Evolutionary conservation across 2,329 filamentous ascomycete genomes (phyloP).

Genomic region (Esteya vermicola): DNA sequence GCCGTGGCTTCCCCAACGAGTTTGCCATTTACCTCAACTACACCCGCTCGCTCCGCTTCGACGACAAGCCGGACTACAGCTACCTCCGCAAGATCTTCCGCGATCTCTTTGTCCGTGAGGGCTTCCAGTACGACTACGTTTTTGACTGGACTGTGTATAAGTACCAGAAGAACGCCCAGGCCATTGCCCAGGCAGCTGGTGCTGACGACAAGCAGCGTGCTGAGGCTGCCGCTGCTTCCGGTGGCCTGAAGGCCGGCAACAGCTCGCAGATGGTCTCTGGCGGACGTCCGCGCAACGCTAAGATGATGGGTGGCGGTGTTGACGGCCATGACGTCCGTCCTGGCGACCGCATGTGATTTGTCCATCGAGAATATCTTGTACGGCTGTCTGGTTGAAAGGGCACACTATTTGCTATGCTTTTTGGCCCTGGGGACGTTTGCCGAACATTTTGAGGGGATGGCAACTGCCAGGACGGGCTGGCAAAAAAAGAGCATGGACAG

Average conservation of each 20-base stretch:
- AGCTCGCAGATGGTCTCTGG: constrained; percentile 55
- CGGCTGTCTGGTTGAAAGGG: too few relatives aligned
- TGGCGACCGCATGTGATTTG: constrained; percentile 83
- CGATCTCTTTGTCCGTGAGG: constrained; percentile 94
- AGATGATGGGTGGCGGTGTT: constrained; percentile 61
- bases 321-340: constrained; percentile 62
- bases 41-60: constrained; percentile 93
- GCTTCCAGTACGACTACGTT: constrained; percentile 99
- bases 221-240: constrained; percentile 45
- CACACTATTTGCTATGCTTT: too few relatives aligned
- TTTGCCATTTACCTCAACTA: constrained; percentile 99
- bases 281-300: constrained; percentile 67
- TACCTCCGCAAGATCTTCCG: constrained; percentile 99
- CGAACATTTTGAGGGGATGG: too few relatives aligned
- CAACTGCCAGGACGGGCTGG: too few relatives aligned
- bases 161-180: constrained; percentile 98
- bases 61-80: constrained; percentile 99
- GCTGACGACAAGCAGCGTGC: constrained; percentile 67
- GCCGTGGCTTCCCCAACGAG: constrained; percentile 97
- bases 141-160: constrained; percentile 99
- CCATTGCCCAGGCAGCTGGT: constrained; percentile 71
- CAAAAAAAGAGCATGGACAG: too few relatives aligned
- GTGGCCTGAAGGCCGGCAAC: constrained; percentile 31
- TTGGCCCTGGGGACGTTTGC: too few relatives aligned
- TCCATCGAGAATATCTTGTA: too few relatives aligned